Percentiles rank a stretch among this genome's conserved stretches.
Evolutionary conservation across 2,329 filamentous ascomycete genomes (phyloP).

Genomic region (Cladophialophora psammophila): DNA sequence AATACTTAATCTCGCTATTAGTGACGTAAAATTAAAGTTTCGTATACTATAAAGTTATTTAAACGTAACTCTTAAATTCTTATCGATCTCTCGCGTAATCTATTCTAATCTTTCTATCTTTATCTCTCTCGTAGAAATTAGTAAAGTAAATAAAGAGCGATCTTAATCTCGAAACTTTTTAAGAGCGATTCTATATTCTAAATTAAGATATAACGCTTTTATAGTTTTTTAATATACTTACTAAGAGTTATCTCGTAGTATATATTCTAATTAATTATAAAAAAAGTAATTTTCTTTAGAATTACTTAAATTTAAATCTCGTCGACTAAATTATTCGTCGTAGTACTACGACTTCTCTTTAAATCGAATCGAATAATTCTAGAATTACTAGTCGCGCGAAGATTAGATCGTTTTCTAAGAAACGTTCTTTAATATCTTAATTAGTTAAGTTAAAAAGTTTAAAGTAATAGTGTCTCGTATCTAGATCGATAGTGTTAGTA

Average conservation of each 20-base stretch:
- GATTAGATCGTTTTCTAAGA: no score
- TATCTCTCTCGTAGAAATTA: background rate
- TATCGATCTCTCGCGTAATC: background rate
- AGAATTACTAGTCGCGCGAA: no score
- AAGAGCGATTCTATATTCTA: background rate
- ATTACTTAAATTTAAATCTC: background rate
- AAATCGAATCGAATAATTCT: background rate
- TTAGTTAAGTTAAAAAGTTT: no score
- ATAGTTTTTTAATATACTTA: slow-evolving; percentile 6
- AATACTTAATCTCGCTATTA: background rate
- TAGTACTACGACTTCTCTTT: background rate
- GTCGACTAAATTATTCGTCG: background rate
- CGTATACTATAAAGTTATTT: background rate
- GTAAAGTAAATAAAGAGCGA: background rate
- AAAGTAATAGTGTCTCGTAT: no score
- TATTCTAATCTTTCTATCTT: background rate
- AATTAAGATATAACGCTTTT: slow-evolving; percentile 5
- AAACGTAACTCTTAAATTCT: background rate
- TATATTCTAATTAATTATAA: background rate
- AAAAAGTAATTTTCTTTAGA: background rate
- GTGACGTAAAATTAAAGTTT: background rate
- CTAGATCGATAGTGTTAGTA: no score
- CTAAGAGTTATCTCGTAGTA: background rate
- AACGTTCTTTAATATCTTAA: no score
- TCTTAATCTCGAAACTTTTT: background rate